Evolutionary conservation across 306 rosid genomes (phyloP).

Genomic region (Prunus campanulata): DNA sequence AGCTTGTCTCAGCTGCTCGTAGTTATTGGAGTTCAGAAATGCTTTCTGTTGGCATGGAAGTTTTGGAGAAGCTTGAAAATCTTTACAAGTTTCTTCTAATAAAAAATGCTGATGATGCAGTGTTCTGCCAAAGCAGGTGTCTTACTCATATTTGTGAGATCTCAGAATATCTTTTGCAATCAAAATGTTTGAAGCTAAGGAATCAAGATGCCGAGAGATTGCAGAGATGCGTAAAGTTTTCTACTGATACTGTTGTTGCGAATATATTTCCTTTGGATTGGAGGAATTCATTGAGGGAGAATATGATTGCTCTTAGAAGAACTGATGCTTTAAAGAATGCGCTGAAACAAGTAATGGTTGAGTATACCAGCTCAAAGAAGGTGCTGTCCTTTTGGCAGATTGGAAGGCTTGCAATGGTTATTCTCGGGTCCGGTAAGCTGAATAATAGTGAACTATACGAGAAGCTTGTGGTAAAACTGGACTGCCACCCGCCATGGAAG

Average conservation of each 20-base stretch:
- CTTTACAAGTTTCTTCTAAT: constrained; percentile 29
- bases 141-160: constrained; percentile 45
- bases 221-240: constrained; percentile 8
- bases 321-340: constrained; percentile 29
- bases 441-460: constrained; percentile 13
- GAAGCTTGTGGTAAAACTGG: constrained; percentile 17
- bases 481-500: constrained; percentile 36
- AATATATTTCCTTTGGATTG: constrained; percentile 41
- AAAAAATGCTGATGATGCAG: not conserved
- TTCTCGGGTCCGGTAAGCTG: constrained; percentile 43
- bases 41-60: constrained; percentile 44
- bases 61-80: constrained; percentile 43
- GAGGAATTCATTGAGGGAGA: constrained; percentile 26
- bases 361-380: constrained; percentile 10
- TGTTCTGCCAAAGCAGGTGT: constrained; percentile 25
- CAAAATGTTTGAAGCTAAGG: constrained; percentile 19
- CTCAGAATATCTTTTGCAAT: constrained; percentile 39
- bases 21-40: constrained; percentile 58
- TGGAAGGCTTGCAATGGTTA: constrained; percentile 44
- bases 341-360: constrained; percentile 22
- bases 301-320: constrained; percentile 41
- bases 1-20: constrained; percentile 37
- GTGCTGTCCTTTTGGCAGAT: constrained; percentile 38
- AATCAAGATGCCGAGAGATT: constrained; percentile 12
- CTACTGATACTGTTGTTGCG: constrained; percentile 24